A percentile compares a stretch with the other conserved stretches of the same genome.
Conservation (phyloP, 495 filamentous ascomycete genomes). For the Corynascus novoguineensis region DNA sequence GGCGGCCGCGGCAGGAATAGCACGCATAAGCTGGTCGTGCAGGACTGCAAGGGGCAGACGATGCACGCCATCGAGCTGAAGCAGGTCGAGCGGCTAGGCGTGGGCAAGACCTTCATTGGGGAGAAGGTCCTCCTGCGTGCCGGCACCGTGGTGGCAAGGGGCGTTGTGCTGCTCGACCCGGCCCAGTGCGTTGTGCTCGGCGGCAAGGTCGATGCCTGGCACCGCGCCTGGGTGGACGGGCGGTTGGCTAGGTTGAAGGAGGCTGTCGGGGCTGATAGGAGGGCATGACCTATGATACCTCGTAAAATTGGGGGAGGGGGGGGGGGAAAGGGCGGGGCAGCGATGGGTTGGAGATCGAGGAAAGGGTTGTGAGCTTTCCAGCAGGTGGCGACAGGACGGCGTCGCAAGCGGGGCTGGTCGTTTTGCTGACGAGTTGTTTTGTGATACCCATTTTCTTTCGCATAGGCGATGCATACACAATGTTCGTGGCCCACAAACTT, state of each 20-base stretch:
- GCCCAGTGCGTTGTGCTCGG: slow-evolving; percentile 60
- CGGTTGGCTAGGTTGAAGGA: slow-evolving; percentile 63
- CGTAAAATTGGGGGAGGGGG: too few species aligned
- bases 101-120: slow-evolving; percentile 67
- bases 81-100: slow-evolving; percentile 55
- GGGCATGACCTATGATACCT: not conserved
- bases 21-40: slow-evolving; percentile 74
- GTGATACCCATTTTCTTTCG: slow-evolving; percentile 13
- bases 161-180: slow-evolving; percentile 70
- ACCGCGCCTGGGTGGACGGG: slow-evolving; percentile 68
- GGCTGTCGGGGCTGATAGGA: slow-evolving; percentile 39
- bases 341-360: too few species aligned
- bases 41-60: slow-evolving; percentile 68
- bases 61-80: slow-evolving; percentile 71
- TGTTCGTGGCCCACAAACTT: not conserved
- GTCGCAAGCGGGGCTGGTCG: not conserved
- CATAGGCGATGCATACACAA: not conserved
- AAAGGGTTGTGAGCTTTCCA: too few species aligned
- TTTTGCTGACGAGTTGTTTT: not conserved
- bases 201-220: slow-evolving; percentile 78
- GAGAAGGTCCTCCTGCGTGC: slow-evolving; percentile 70
- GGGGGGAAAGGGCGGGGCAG: too few species aligned
- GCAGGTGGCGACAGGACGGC: not conserved
- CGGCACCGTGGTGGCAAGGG: slow-evolving; percentile 60
- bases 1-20: slow-evolving; percentile 37